A percentile compares a stretch with the other conserved stretches of the same genome.
phyloP scores from a whole-genome alignment of 1,139 yeast genomes.

The Scheffersomyces titani region DNA sequence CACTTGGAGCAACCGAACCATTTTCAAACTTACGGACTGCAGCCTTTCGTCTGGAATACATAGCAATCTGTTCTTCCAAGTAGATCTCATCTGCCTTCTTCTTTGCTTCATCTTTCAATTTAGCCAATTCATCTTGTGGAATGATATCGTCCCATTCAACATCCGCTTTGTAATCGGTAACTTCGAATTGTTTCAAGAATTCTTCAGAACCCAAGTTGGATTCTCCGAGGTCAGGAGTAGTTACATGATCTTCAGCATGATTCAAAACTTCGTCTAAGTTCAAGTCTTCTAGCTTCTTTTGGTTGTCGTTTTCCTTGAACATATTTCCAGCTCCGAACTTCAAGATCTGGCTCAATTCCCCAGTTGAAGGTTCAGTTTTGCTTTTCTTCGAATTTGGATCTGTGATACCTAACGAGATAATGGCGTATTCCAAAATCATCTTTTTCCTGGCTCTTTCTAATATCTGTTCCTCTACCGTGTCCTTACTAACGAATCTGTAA shows the following conservation, averaged over 20 bases:
- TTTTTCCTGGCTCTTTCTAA: conserved; percentile 94
- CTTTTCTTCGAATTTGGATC: conserved; percentile 56
- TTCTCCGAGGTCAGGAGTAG: conserved; percentile 95
- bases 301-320: conserved; percentile 92
- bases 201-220: conserved; percentile 98
- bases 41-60: conserved; percentile 79
- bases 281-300: conserved; percentile 91
- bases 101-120: conserved; percentile 89
- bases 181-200: conserved; percentile 94
- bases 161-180: conserved; percentile 97
- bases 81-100: conserved; percentile 82
- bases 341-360: conserved; percentile 87
- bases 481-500: conserved; percentile 93
- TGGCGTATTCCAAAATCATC: conserved; percentile 98
- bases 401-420: conserved; percentile 92
- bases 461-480: conserved; percentile 96
- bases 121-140: conserved; percentile 89
- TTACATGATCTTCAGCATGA: conserved; percentile 96
- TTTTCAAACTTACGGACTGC: conserved; percentile 57
- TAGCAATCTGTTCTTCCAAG: conserved; percentile 84
- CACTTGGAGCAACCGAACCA: conserved; percentile 20
- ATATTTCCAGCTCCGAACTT: conserved; percentile 98
- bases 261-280: conserved; percentile 93
- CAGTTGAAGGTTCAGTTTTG: conserved; percentile 70
- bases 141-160: conserved; percentile 99